A percentile compares a stretch with the other conserved stretches of the same genome.
phyloP scores from a whole-genome alignment of 2,329 filamentous ascomycete species.

The Sclerotinia sclerotiorum region DNA sequence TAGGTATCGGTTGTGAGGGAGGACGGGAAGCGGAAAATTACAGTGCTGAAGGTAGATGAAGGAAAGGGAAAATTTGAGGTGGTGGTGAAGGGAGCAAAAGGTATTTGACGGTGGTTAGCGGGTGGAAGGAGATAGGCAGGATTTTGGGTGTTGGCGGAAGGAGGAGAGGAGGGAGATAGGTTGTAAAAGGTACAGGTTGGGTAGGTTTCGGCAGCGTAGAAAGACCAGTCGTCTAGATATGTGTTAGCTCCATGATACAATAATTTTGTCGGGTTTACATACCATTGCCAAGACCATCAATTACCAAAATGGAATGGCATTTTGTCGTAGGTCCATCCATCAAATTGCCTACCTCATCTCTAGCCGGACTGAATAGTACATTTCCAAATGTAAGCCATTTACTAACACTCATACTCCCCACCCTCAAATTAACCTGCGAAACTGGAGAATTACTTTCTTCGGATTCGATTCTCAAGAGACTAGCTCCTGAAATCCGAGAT shows the following conservation, averaged over 20 bases:
- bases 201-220: slow-evolving; percentile 80
- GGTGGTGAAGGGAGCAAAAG: slow-evolving; percentile 47
- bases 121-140: slow-evolving; percentile 56
- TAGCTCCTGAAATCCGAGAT: slow-evolving; percentile 29
- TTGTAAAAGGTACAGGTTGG: slow-evolving; percentile 75
- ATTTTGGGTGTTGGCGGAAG: slow-evolving; percentile 43
- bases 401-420: slow-evolving; percentile 80
- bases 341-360: slow-evolving; percentile 65
- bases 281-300: slow-evolving; percentile 79
- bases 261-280: slow-evolving; percentile 23
- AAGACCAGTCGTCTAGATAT: slow-evolving; percentile 71
- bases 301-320: slow-evolving; percentile 67
- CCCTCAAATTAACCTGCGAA: slow-evolving; percentile 72
- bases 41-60: slow-evolving; percentile 70
- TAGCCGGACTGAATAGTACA: slow-evolving; percentile 76
- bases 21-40: slow-evolving; percentile 75
- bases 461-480: slow-evolving; percentile 34
- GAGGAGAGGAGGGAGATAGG: slow-evolving; percentile 55
- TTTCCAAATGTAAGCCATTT: slow-evolving; percentile 86
- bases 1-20: slow-evolving; percentile 68
- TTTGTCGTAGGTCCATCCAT: slow-evolving; percentile 45
- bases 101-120: slow-evolving; percentile 73
- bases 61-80: slow-evolving; percentile 71
- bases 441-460: slow-evolving; percentile 59
- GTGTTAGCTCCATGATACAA: slow-evolving; percentile 1